Evolutionary conservation across 1,139 yeast genomes (phyloP), one percentile per base, ranked within the genome.

Genomic region (Candida buenavistaensis): DNA sequence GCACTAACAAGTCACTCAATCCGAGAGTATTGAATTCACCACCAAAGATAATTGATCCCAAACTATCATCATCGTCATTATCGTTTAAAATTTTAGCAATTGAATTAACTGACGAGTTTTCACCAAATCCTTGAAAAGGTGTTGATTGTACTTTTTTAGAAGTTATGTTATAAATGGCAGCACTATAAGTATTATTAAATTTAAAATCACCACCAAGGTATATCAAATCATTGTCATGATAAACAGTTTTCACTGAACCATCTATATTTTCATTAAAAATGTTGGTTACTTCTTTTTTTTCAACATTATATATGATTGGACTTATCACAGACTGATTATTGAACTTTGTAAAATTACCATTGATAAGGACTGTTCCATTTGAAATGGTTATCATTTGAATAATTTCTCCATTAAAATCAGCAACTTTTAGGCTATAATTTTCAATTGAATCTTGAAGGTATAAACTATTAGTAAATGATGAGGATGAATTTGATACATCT

Each of bases 191-290:
- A 26, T 68, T 59, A 39, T 76, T 66, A 50, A 59, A 82, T 11
- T 70, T 57, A 48, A 92, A 78, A 41, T 77, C 68, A 17, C 98
- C 98, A 8, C 97, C 98, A 35, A 87, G 72, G 52, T 86, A 89
- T 0, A 89, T 70, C 16, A 75, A 45, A 12, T 72, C 63, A 21
- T 62, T 58, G 40, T 72, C 75, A 2, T 64, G 49, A 49, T 66
- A 72, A 1, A 80, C 65, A 0, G 86, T 63, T 14, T 59, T 62
- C 4, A 84, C 77, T 0, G 66, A 50, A 1, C 95, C 94, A 25
- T 61, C 47, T 45, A 43, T 39, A 47, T 48, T 45, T 27, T 35
- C 32, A 24, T 48, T 46, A 35, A 67, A 53, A 14, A 84, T 59
- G 3, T 66, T 52, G 11, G 64, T 50, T 30, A 76, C 59, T 3